Evolutionary conservation across 1,284 basidiomycete species (phyloP), one percentile per base, ranked within the genome.

Genomic region (Austroboletus niveus): DNA sequence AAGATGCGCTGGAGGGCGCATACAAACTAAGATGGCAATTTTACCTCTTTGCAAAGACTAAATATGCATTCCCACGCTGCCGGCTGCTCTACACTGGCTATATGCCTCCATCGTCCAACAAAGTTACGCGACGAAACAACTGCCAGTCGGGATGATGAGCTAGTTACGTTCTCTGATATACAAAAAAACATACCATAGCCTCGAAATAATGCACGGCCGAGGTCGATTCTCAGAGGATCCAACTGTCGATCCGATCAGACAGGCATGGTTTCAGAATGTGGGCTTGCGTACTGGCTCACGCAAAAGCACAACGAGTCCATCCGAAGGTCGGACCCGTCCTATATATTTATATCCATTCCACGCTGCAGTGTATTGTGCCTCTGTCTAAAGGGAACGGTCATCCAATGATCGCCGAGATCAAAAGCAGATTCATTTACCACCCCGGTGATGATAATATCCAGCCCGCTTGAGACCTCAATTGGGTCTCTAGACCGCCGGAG

Each of bases 361-460:
- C 2, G 78, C 79, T 9, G 65, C 62, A 30, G 71, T 69, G 51
- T 77, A 69, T n/a, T 62, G 65, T 29, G 66, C 63, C 43, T 80
- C 78, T 10, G 76, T 76, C 81, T 82, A 57, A 46, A 39, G 42
- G 11, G 45, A 30, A 39, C 1, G n/a, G 45, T 66, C 35, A 61
- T 14, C 51, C n/a, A 20, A 48, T 14, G 44, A 40, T 35, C 15
- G 11, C 11, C 30, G n/a, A 45, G 27, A 53, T 24, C 8, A 34
- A 36, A 48, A n/a, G 17, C 27, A 35, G 30, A n/a, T 44, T 9
- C 11, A 69, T 72, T 24, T 48, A 80, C 81, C 63, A 71, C 68
- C 30, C 80, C 79, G 5, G 76, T 77, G 48, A 81, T 70, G 47
- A 82, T 72, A 41, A 82, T 68, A 59, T 81, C 80, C 5, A 64